Evolutionary conservation across 306 rosid genomes (phyloP), one percentile per base, ranked within the genome.

Genomic region (Dicorynia guianensis): DNA sequence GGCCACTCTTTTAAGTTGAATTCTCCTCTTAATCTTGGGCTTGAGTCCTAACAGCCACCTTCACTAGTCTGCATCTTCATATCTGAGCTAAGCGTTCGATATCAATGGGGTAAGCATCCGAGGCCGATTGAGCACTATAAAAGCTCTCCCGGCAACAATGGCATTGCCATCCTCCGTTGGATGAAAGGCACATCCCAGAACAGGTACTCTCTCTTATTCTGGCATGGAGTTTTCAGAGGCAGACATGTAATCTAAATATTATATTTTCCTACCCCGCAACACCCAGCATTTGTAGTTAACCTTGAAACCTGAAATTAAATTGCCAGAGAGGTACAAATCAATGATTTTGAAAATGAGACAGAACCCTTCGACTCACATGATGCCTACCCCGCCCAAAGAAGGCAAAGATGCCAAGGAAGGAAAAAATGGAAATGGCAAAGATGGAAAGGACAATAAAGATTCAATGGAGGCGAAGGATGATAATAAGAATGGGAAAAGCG

Each of bases 131-230:
- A 11, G 96, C 97, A 17, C 52, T 85, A 77, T 86, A 95, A n/a
- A n/a, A 75, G 97, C 90, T 80, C 99, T 87, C 11, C 75, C 81
- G 0, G 63, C 99, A 9, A 90, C 70, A 1, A 95, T 8, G 4
- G 85, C 12, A 15, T 89, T 90, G 2, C 89, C 97, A 1, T 90
- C 89, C 59, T 92, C 97, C 0, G 96, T 86, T 70, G 99, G 99
- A 85, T 95, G 99, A 78, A 86, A 90, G 39, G 99, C 97, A n/a
- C n/a, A 84, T 95, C 99, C 99, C 99, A 95, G 66, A 95, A 95
- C 36, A 95, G 72, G 63, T 66, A 86, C 49, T 70, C 93, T 4
- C 53, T 49, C 17, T 97, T 89, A 69, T 92, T 88, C 14, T 68
- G 56, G 76, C 99, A 95, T n/a, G 99, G 93, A 8, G 88, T 59